Conservation (phyloP, 331 rosid genomes). For the Pyrus hybrid region DNA sequence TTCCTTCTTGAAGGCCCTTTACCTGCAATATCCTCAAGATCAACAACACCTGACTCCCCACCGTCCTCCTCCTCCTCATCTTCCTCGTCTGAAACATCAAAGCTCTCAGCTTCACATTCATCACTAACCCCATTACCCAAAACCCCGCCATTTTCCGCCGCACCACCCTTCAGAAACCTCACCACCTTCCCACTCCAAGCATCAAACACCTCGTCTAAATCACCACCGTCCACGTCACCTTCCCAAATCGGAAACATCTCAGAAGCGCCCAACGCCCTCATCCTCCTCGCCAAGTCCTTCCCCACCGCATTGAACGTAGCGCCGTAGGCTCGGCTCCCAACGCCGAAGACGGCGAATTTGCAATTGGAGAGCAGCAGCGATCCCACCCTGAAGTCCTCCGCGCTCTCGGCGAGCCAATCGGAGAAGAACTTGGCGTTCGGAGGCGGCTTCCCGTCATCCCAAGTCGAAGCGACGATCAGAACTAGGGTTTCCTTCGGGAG, state of each 20-base stretch:
- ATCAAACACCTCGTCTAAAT: conserved; percentile 51
- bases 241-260: conserved; percentile 64
- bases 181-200: conserved; percentile 58
- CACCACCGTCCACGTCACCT: conserved; percentile 67
- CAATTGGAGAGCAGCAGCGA: conserved; percentile 60
- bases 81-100: conserved; percentile 8
- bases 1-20: conserved; percentile 69
- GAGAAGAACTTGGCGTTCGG: conserved; percentile 49
- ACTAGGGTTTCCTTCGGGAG: conserved; percentile 61
- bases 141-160: conserved; percentile 28
- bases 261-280: conserved; percentile 62
- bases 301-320: conserved; percentile 60
- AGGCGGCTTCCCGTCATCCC: conserved; percentile 86
- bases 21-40: conserved; percentile 95
- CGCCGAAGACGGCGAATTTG: conserved; percentile 65
- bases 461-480: conserved; percentile 70
- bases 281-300: conserved; percentile 37
- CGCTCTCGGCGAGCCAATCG: conserved; percentile 78
- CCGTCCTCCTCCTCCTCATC: conserved; percentile 42
- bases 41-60: conserved; percentile 58
- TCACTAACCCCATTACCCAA: conserved; percentile 15
- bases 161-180: conserved; percentile 39
- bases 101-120: conserved; percentile 27
- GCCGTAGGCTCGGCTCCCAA: conserved; percentile 78
- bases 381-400: conserved; percentile 77